Evolutionary conservation across 768 basidiomycete species (phyloP), one percentile per base, ranked within the genome.

Genomic region (Roridomyces roridus): DNA sequence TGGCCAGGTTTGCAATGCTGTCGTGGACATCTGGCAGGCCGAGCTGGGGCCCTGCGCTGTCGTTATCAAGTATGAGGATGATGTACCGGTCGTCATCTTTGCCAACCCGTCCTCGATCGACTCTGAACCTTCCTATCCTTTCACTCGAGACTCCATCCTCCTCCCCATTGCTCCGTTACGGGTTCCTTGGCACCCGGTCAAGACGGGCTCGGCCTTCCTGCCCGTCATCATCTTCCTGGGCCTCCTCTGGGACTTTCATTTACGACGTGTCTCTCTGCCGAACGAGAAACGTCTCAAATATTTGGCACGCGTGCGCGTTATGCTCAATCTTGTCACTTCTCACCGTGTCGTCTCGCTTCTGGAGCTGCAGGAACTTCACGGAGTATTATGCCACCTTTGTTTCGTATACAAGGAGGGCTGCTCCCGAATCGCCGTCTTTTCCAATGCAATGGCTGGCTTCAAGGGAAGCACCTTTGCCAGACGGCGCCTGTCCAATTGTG

Each of bases 231-330:
- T 29, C 3, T 76, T 70, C 44, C 41, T 72, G 7, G 73, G 74
- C 2, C 70, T 74, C 40, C 25, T 40, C 5, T 75, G 73, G 74
- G 64, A 73, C 51, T 31, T 75, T 7, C 39, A 36, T 8, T n/a
- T 23, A 11, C 59, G 60, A 14, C 55, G 60, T 0, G 71, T 74
- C 4, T 55, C 62, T 0, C 57, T 76, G 0, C 66, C 70, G 1
- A 60, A 71, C 20, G 17, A 46, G 15, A 75, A 75, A 50, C 65
- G 63, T 0, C 14, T 52, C 7, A 74, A 71, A 29, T 69, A 65
- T 46, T 48, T 67, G 2, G 41, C 24, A 5, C 51, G 62, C 6
- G 51, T 59, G 3, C 5, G 2, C 11, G 18, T 2, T 34, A 34
- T 42, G 36, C 15, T 52, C 31, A 6, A 20, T 23, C 17, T 11